phyloP scores from a whole-genome alignment of 805 yeast genomes.

The Myxozyma sirexii region DNA sequence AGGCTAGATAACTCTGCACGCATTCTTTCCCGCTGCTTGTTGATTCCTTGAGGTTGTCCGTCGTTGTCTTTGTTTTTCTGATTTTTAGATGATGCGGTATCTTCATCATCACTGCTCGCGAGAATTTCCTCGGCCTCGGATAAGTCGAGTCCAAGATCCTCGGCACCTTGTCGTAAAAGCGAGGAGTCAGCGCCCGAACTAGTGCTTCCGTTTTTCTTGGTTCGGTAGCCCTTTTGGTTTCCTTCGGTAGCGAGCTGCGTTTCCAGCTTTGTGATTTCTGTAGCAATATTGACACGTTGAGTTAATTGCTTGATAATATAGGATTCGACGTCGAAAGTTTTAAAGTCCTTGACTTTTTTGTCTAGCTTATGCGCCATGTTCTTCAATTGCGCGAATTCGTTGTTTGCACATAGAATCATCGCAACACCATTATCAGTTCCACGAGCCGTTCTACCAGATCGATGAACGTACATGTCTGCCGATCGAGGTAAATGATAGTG shows the following conservation, averaged over 20 bases:
- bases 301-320: conserved; percentile 71
- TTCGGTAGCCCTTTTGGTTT: conserved; percentile 20
- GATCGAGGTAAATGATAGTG: conserved; percentile 94
- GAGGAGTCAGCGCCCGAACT: conserved; percentile 52
- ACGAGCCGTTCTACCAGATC: conserved; percentile 99
- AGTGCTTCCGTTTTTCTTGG: conserved; percentile 47
- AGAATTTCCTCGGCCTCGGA: conserved; percentile 71
- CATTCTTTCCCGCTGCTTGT: conserved; percentile 12
- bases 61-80: background rate
- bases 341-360: conserved; percentile 55
- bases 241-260: conserved; percentile 56
- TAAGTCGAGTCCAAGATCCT: conserved; percentile 83
- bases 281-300: conserved; percentile 68
- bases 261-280: conserved; percentile 73
- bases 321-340: conserved; percentile 73
- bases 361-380: conserved; percentile 64
- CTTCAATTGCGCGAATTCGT: conserved; percentile 88
- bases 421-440: conserved; percentile 90
- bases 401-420: conserved; percentile 88
- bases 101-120: conserved; percentile 37
- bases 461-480: conserved; percentile 91
- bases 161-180: conserved; percentile 91
- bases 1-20: conserved; percentile 22
- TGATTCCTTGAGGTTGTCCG: background rate
- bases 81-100: conserved; percentile 1